Percentiles rank a stretch among this genome's conserved stretches.
Conservation (phyloP, 202 grass and related monocot species). For the Hordeum pubiflorum region DNA sequence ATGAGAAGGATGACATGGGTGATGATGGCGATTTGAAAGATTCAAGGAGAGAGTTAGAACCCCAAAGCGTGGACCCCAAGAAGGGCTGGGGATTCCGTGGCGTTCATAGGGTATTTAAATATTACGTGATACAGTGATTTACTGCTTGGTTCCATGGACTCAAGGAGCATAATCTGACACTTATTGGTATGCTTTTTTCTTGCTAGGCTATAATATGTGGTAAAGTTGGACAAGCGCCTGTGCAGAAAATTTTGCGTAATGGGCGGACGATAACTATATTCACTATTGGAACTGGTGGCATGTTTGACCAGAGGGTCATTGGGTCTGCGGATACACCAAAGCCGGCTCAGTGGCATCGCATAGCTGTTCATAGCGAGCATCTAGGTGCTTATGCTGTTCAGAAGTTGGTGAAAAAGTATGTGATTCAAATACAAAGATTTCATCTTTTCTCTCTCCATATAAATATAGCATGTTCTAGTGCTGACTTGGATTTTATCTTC, state of each 20-base stretch:
- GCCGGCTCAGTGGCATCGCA: conserved; percentile 89
- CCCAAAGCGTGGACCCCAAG: conserved; percentile 45
- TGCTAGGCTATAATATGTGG: conserved; percentile 80
- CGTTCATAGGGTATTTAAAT: conserved; percentile 61
- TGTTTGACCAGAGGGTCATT: conserved; percentile 85
- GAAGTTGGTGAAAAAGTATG: conserved; percentile 83
- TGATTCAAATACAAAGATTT: conserved; percentile 13
- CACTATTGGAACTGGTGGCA: conserved; percentile 90
- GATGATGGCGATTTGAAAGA: conserved; percentile 9
- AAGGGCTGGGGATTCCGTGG: conserved; percentile 76
- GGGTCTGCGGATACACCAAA: conserved; percentile 48
- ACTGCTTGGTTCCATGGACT: conserved; percentile 15
- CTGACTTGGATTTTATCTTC: neutral
- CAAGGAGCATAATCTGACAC: neutral
- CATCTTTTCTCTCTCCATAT: conserved; percentile 13
- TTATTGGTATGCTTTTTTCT: conserved; percentile 11
- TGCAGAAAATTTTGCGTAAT: conserved; percentile 91
- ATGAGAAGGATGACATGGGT: conserved; percentile 38
- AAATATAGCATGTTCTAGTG: neutral
- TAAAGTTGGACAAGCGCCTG: conserved; percentile 75
- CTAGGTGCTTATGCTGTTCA: conserved; percentile 78
- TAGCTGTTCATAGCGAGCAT: conserved; percentile 58
- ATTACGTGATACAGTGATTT: conserved; percentile 5
- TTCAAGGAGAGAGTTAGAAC: conserved; percentile 44
- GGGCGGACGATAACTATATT: conserved; percentile 84